These are phyloP conservation scores for Talaromyces marneffei DNA, from an alignment of 2,329 filamentous ascomycete genomes.

Conservation along the genomic window DNA sequence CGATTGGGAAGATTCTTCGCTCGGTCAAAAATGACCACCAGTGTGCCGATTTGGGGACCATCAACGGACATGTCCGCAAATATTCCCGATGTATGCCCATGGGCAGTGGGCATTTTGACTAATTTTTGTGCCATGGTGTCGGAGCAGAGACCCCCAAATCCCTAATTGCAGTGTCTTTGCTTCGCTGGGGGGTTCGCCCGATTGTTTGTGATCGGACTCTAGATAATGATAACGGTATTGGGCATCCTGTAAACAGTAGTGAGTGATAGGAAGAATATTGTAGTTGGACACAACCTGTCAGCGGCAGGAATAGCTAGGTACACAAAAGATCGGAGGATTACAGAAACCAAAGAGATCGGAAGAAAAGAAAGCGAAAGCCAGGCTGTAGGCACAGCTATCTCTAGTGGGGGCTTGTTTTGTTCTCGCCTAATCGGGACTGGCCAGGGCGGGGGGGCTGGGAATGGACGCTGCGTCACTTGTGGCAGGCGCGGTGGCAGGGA, in stretches of 20 bases:
- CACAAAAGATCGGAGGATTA: background rate
- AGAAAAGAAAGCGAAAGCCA: background rate
- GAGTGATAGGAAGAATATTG: background rate
- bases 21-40: constrained; percentile 86
- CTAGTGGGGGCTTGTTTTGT: constrained; percentile 16
- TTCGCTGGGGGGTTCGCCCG: background rate
- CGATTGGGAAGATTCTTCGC: constrained; percentile 96
- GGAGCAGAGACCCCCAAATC: background rate
- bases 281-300: background rate
- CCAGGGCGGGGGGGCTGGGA: constrained; percentile 15
- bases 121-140: constrained; percentile 35
- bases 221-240: background rate
- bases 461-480: constrained; percentile 8
- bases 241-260: constrained; percentile 4
- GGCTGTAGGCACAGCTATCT: background rate
- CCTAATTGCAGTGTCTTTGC: background rate
- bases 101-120: constrained; percentile 49
- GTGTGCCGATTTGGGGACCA: constrained; percentile 85
- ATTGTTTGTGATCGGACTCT: background rate
- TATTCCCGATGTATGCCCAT: constrained; percentile 81
- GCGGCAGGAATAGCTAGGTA: background rate
- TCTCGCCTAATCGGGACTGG: constrained; percentile 15
- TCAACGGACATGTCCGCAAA: constrained; percentile 91
- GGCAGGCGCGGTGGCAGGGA: background rate
- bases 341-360: background rate